Evolutionary conservation across 1,139 yeast genomes (phyloP), one percentile per base, ranked within the genome.

Genomic region (Groenewaldozyma auringiensis): DNA sequence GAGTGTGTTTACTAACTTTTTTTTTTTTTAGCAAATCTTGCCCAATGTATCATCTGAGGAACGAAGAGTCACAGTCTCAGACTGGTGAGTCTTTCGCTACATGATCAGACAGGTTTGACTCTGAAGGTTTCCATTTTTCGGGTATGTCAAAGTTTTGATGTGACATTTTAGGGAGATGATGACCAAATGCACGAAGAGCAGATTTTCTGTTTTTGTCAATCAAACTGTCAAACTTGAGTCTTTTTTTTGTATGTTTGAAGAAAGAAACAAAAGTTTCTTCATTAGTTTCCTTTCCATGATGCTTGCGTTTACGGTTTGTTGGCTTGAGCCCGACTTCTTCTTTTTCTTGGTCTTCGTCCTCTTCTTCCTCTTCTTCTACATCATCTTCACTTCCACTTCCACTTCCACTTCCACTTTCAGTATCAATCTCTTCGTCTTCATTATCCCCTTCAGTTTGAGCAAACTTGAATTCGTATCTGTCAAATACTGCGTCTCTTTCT

Each of bases 61-160:
- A 20, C 21, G 38, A 20, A 13, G 17, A 14, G 8, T 16, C 14
- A 16, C 14, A 37, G 14, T 16, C 14, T 16, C 14, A 37, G 17
- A 21, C 40, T 16, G 14, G 8, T 16, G 14, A 18, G 8, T 16
- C 17, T 6, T 9, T n/a, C 21, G 40, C 25, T 16, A 6, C 25
- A 16, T 16, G 22, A 18, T 9, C 14, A 14, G 9, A 9, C 14
- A 13, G 14, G 21, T 16, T 37, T 40, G 29, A 25, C 6, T 6
- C 9, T 25, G 29, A 11, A 8, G 37, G 34, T 41, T 55, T 53
- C 94, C 94, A 85, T 61, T 83, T 94, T 49, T 83, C 87, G 0
- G 95, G 95, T 55, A 84, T 83, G 0, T 87, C 86, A 59, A 72
- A 84, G 42, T 78, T 75, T 6, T 82, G 74, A 58, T 81, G 83